These are phyloP conservation scores for Aspergillus proliferans DNA, from an alignment of 2,329 filamentous ascomycete species.

Conservation along the genomic window DNA sequence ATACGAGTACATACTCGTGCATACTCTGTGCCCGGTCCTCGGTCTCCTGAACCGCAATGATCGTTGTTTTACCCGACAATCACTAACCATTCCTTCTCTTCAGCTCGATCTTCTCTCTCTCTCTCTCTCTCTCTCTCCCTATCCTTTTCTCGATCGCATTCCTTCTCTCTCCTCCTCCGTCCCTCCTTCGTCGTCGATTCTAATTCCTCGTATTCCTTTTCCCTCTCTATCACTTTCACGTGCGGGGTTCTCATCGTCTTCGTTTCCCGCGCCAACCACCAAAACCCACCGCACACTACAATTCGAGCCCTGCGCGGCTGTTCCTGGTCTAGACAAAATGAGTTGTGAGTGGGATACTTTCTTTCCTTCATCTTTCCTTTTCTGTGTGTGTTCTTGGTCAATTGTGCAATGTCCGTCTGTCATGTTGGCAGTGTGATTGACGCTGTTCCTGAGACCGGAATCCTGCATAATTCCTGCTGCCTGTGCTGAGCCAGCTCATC, in stretches of 20 bases:
- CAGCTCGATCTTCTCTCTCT: neutral
- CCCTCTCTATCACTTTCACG: slow-evolving; percentile 10
- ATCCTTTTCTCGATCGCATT: slow-evolving; percentile 1
- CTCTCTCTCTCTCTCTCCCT: neutral
- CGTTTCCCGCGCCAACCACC: slow-evolving; percentile 4
- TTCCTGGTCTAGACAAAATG: slow-evolving; percentile 12
- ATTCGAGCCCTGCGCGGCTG: slow-evolving; percentile 1
- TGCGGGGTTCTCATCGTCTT: slow-evolving; percentile 18
- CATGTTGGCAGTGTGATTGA: slow-evolving; percentile 5
- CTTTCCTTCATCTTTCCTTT: neutral
- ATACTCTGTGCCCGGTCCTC: no score
- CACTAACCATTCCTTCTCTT: neutral
- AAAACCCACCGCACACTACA: slow-evolving; percentile 14
- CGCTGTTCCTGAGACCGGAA: neutral
- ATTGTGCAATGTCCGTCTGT: neutral
- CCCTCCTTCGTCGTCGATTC: neutral
- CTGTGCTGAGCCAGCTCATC: neutral
- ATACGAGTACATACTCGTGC: no score
- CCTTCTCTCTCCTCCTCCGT: neutral
- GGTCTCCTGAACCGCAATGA: no score
- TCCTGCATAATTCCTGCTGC: slow-evolving; percentile 3
- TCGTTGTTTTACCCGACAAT: no score
- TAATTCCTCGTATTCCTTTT: slow-evolving; percentile 5
- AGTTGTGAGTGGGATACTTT: slow-evolving; percentile 18
- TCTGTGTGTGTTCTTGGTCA: neutral